phyloP scores from a whole-genome alignment of 306 rosid genomes.

The barrel medic (Medicago truncatula) region DNA sequence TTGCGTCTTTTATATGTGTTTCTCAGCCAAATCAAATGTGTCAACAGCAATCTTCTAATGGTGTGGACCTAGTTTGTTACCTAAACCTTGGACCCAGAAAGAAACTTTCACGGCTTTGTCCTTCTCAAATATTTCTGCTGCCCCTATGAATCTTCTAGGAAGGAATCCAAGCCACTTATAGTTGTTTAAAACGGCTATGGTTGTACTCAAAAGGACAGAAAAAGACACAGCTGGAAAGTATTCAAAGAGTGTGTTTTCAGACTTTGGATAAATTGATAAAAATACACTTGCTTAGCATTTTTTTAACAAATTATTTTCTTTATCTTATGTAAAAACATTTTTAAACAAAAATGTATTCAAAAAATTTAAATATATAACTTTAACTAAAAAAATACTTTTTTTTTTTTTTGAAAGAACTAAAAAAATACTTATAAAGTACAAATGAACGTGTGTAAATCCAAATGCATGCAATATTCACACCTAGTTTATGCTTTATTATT shows the following conservation, averaged over 20 bases:
- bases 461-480: too few relatives aligned
- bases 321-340: too few relatives aligned
- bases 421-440: background rate
- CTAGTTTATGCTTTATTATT: constrained; percentile 6
- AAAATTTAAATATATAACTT: background rate
- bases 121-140: background rate
- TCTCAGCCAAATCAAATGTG: too few relatives aligned
- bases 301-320: too few relatives aligned
- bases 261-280: too few relatives aligned
- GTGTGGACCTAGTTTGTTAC: constrained; percentile 6
- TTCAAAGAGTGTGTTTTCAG: too few relatives aligned
- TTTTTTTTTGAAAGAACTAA: too few relatives aligned
- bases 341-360: background rate
- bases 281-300: background rate
- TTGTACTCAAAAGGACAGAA: too few relatives aligned
- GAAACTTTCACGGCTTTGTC: background rate
- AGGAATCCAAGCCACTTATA: background rate
- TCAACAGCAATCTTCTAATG: too few relatives aligned
- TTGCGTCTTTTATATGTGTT: too few relatives aligned
- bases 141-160: background rate
- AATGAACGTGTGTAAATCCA: background rate
- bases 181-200: background rate
- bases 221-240: too few relatives aligned
- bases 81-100: background rate
- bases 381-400: background rate